Evolutionary conservation across 2,329 filamentous ascomycete species (phyloP), one percentile per base, ranked within the genome.

Genomic region (Trichoderma atroviride): DNA sequence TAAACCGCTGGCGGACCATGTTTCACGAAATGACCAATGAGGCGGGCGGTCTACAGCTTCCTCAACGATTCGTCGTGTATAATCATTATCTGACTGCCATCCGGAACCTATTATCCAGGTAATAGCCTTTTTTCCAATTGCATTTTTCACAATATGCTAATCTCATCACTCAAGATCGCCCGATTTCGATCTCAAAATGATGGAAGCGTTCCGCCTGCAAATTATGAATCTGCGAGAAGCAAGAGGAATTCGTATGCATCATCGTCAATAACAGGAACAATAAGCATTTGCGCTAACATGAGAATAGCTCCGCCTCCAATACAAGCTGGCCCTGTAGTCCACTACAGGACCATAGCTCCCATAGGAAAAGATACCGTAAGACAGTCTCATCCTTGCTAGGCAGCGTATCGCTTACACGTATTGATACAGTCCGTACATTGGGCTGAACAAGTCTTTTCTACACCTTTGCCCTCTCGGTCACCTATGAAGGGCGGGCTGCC

Each of bases 401-500:
- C 22, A 14, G 31, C 43, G 53, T 52, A 37, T 68, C 43, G 69
- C 60, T 72, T 67, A 72, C 70, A 68, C 29, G 13, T 66, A 27
- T 56, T 31, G 35, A 27, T 37, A 35, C 70, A 88, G 86, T 79
- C 79, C 61, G 78, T 81, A 5, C 87, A 90, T 74, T 90, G 88
- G 88, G 86, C 87, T 6, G 84, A 88, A 72, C 82, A 86, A 52
- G 87, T 90, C 29, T 89, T 90, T 72, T 85, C 85, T 0, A 79
- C 84, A 24, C 84, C 85, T 0, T 78, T 87, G 50, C 82, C 86
- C 0, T 83, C 82, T 13, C 80, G 83, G 14, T 88, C 86, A 5
- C 79, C 81, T 5, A 77, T 89, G 62, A 83, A 82, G 72, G 79
- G 83, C 59, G 72, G 79, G 14, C 76, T 74, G 61, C 71, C 72